Base-by-base conservation (phyloP, 192 early-diverging fungal genomes). In the Coemansia sp. region DNA sequence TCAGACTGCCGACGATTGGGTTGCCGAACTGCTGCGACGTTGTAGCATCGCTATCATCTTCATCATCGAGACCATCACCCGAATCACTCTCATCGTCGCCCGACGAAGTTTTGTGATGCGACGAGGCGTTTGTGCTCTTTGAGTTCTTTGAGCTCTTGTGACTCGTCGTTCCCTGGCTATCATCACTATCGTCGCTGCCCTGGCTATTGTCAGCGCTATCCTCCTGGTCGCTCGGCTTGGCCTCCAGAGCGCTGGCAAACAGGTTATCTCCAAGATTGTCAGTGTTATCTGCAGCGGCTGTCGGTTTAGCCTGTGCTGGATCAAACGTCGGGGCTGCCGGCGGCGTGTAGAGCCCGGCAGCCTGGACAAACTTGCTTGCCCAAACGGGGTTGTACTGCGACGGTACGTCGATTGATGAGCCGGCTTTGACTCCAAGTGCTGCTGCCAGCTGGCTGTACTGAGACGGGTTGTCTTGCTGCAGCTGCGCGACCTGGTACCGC, bases 311-410 rank as follows among this genome's bases (percentile, higher is more conserved):
- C 34, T 54, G 12, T 0, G 37, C 48, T 2, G 60, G 48, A 25
- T 69, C 39, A 22, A 57, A 42, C 5, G 43, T 50, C 0, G 54
- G 58, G 39, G 24, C 15, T 0, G 55, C 63, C 1, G 66, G 63
- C 24, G 73, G 73, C 9, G 67, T 77, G 57, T 77, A 77, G 0
- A 77, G 57, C 9, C 55, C 49, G 5, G 67, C 73, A 10, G 67
- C 73, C 43, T 52, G 30, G 15, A 77, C 73, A 46, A 77, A 77
- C 64, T 60, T 66, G 40, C 67, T 70, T 7, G 73, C 73, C 73
- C 73, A 77, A 0, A 38, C 33, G 0, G 43, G 47, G 37, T 61
- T 44, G 33, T 50, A 77, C 57, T 67, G 63, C 18, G 73, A 77
- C 3, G 73, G 73, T 1, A 77, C 53, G 12, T 43, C 53, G 34